A percentile compares a stretch with the other conserved stretches of the same genome.
These are phyloP conservation scores for Flaveria sonorensis DNA, from an alignment of 129 eudicot genomes.

Conservation along the genomic window DNA sequence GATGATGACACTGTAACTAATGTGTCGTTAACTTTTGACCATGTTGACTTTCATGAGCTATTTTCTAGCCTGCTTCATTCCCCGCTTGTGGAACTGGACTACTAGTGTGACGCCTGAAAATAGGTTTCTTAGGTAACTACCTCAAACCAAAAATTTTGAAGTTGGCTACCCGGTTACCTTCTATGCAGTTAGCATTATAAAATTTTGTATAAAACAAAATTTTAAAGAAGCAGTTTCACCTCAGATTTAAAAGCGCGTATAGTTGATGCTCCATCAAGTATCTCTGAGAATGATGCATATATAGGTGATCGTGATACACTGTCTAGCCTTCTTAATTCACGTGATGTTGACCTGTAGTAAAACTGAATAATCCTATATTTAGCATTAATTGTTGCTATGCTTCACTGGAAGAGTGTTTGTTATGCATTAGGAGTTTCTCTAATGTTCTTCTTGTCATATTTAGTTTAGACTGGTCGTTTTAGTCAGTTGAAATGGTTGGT, in stretches of 20 bases:
- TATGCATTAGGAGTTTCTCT: background rate
- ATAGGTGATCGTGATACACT: slow-evolving; percentile 98
- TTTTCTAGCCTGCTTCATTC: no score
- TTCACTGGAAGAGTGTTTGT: background rate
- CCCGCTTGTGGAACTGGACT: background rate
- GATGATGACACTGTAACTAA: background rate
- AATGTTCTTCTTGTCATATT: background rate
- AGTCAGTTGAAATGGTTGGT: background rate
- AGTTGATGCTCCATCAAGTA: slow-evolving; percentile 83
- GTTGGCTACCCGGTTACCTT: background rate
- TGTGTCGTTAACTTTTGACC: background rate
- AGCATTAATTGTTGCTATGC: slow-evolving; percentile 20
- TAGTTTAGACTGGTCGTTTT: background rate
- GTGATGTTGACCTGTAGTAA: slow-evolving; percentile 89
- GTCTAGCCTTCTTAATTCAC: slow-evolving; percentile 92
- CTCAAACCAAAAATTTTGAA: background rate
- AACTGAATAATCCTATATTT: slow-evolving; percentile 54
- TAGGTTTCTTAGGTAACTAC: background rate
- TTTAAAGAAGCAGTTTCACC: slow-evolving; percentile 47
- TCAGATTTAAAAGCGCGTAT: slow-evolving; percentile 81
- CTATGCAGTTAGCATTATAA: background rate
- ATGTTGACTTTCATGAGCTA: background rate
- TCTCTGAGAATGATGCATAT: slow-evolving; percentile 93
- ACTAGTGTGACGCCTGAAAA: background rate
- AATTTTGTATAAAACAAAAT: slow-evolving; percentile 3